phyloP scores from a whole-genome alignment of 768 basidiomycete genomes.

The Auriscalpium microsporum region DNA sequence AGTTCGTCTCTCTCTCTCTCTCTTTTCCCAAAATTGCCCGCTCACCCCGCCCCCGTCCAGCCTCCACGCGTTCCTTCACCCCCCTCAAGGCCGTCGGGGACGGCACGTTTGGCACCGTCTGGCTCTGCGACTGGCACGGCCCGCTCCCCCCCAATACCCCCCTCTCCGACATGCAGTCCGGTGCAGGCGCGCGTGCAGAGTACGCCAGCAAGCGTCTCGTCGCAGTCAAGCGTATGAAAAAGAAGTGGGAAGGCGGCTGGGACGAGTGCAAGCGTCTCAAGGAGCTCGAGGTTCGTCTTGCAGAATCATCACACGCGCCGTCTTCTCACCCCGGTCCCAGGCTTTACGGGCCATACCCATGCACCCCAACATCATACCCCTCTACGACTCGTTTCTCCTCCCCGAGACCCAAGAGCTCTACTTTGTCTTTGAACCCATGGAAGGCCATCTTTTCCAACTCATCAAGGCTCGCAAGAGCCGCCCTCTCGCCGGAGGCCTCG shows the following conservation, averaged over 20 bases:
- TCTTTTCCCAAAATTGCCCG: no score
- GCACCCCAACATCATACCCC: conserved; percentile 95
- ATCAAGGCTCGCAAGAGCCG: conserved; percentile 95
- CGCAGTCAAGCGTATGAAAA: conserved; percentile 97
- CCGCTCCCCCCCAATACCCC: conserved; percentile 86
- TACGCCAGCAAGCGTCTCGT: conserved; percentile 93
- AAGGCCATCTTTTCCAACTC: conserved; percentile 98
- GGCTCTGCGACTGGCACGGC: conserved; percentile 99
- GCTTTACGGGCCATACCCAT: conserved; percentile 90
- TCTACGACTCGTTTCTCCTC: conserved; percentile 99
- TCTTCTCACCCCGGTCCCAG: conserved; percentile 32
- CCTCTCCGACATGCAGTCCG: conserved; percentile 92
- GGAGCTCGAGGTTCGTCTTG: conserved; percentile 79
- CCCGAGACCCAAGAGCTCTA: conserved; percentile 94
- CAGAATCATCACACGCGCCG: conserved; percentile 7
- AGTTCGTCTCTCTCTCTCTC: conserved; percentile 5
- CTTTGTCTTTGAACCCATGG: conserved; percentile 99
- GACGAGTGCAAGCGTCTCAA: conserved; percentile 92
- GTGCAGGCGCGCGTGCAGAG: conserved; percentile 84
- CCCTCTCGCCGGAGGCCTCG: conserved; percentile 92
- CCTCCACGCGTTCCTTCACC: conserved; percentile 82
- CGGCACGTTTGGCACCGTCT: conserved; percentile 97
- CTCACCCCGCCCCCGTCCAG: conserved; percentile 29
- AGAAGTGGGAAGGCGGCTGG: conserved; percentile 97
- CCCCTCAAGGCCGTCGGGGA: conserved; percentile 96